Evolutionary conservation across 345 rosid genomes (phyloP), one percentile per base, ranked within the genome.

Genomic region (Brassica carinata): DNA sequence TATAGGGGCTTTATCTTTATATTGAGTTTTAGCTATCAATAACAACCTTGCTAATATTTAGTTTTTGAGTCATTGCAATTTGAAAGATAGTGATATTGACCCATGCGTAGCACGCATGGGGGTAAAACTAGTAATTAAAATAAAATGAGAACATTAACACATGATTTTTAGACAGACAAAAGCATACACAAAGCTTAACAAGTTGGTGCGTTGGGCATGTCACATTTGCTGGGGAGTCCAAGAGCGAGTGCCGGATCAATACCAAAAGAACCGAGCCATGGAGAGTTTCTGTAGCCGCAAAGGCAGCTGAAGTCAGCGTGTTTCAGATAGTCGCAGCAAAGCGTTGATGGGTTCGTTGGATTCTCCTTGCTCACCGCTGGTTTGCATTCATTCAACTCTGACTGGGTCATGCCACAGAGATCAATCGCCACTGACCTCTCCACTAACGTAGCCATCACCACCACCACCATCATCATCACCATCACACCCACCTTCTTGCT

Each of bases 231-330:
- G 13, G 94, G 91, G 48, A 92, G 85, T 7, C 51, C 87, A 84
- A 82, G 13, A 53, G 92, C 97, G 5, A 94, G 94, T 3, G 51
- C 67, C 10, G 94, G 91, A 78, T 92, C 94, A 75, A 94, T 89
- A 38, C 96, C 96, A 3, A 89, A 75, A 27, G 90, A 26, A 23
- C 89, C 90, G 74, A 92, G 77, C 86, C 77, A 8, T 7, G 77
- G 45, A 0, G 92, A 89, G 40, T 82, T 83, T 78, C 78, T 88
- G 67, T 90, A 92, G 8, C 87, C 87, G 67, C 98, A 90, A 11
- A 94, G 84, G 80, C 97, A 92, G 0, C 51, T 63, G 74, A 86
- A 79, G 77, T 94, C 84, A 2, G 93, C 96, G 1, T 71, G 87
- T 10, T 73, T 8, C 0, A 90, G 82, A 11, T 88, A 92, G 71